phyloP scores from a whole-genome alignment of 140 eudicot species.

The Stevia rebaudiana region DNA sequence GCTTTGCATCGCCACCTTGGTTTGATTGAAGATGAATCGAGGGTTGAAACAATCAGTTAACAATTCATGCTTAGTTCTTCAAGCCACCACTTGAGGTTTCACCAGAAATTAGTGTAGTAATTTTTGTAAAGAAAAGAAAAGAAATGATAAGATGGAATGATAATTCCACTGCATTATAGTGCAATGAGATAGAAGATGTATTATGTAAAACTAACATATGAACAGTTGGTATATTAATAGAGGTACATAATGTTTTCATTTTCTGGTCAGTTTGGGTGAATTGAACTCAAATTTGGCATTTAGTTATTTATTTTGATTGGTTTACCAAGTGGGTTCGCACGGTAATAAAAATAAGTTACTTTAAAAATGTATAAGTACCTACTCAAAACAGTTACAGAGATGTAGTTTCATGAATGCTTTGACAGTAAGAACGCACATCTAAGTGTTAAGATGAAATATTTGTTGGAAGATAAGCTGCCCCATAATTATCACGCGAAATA shows the following conservation, averaged over 20 bases:
- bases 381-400: too few relatives aligned
- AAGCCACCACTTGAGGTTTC: not conserved
- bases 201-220: conserved; percentile 2
- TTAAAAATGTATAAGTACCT: too few relatives aligned
- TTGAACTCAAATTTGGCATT: not conserved
- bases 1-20: conserved; percentile 35
- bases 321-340: too few relatives aligned
- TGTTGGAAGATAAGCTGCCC: too few relatives aligned
- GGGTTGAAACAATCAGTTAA: conserved; percentile 12
- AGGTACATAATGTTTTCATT: not conserved
- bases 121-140: conserved; percentile 26
- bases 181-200: conserved; percentile 10
- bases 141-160: conserved; percentile 1
- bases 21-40: conserved; percentile 21
- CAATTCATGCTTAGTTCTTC: conserved; percentile 13
- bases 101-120: conserved; percentile 5
- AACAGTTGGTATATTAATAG: conserved; percentile 15
- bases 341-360: too few relatives aligned
- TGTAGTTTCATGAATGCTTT: too few relatives aligned
- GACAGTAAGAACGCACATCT: too few relatives aligned
- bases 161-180: conserved; percentile 9
- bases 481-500: too few relatives aligned
- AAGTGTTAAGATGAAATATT: too few relatives aligned
- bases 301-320: not conserved
- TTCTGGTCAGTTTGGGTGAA: not conserved